Evolutionary conservation across 2,329 filamentous ascomycete species (phyloP), one percentile per base, ranked within the genome.

Genomic region (Grosmannia clavigera): DNA sequence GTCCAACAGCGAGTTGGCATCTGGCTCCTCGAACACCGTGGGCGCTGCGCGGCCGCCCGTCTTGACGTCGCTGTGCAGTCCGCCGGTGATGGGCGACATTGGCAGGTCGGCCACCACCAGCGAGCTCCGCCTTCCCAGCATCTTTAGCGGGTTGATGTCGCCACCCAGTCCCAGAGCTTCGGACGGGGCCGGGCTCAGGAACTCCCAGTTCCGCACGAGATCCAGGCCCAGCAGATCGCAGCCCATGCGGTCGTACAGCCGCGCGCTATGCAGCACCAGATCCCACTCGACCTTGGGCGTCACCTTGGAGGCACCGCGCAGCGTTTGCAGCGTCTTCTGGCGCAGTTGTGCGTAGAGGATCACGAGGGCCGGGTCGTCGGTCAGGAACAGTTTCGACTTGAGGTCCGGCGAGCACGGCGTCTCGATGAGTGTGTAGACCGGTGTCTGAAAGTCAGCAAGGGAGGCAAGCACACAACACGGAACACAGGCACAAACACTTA

Each of bases 21-120:
- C 91, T n/a, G 94, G 94, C 72, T 99, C 94, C 67, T 95, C 81
- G 70, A 97, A 97, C 64, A 86, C 84, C 25, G 87, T 90, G 1
- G 90, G 84, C 67, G 86, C 81, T 62, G 70, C 60, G 68, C 72
- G 65, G 40, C 68, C 77, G 65, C 68, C 75, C 55, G 69, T 73
- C 68, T 70, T 76, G 68, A 74, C 72, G 38, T 77, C 74, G 4
- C 72, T 66, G 29, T 76, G 72, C 52, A 63, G 55, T 50, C 33
- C 63, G 51, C 61, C 64, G 9, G 68, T 65, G 4, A 72, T 63
- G 1, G 72, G 69, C 43, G 74, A 71, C 16, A 74, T 63, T 0
- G 85, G 83, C 62, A 86, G 67, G 71, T 96, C 91, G 40, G 87
- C 88, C 5, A 95, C 87, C 2, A 95, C 87, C 10, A 95, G 75